phyloP scores from a whole-genome alignment of 2,329 filamentous ascomycete genomes.

The Phyllosticta citribraziliensis region DNA sequence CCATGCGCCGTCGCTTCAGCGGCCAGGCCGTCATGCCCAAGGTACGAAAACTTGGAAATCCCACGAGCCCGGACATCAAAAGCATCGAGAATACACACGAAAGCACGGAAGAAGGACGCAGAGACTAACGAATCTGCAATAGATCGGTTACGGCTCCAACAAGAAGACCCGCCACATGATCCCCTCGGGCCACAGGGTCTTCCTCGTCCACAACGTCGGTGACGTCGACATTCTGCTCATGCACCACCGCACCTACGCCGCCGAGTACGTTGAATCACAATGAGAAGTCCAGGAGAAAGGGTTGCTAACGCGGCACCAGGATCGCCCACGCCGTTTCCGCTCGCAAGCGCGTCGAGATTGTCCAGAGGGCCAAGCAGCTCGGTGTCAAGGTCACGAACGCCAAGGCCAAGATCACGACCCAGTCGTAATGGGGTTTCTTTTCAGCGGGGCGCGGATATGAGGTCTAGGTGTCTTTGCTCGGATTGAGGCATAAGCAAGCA shows the following conservation, averaged over 20 bases:
- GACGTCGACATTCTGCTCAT: constrained; percentile 97
- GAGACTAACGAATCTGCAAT: constrained; percentile 21
- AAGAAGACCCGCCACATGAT: constrained; percentile 99
- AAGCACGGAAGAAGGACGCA: constrained; percentile 1
- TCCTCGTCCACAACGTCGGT: constrained; percentile 94
- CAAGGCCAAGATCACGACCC: constrained; percentile 97
- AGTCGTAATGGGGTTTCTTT: constrained; percentile 46
- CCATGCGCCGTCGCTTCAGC: constrained; percentile 94
- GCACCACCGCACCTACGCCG: constrained; percentile 99
- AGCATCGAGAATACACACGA: background rate
- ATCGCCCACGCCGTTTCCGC: constrained; percentile 97
- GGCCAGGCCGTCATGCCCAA: constrained; percentile 95
- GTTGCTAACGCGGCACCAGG: constrained; percentile 40
- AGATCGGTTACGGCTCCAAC: constrained; percentile 99
- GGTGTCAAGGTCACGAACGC: constrained; percentile 99
- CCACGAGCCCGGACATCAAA: background rate
- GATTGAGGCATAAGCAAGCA: constrained; percentile 8
- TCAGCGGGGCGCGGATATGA: constrained; percentile 12
- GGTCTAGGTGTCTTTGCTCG: constrained; percentile 12
- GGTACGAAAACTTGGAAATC: constrained; percentile 48
- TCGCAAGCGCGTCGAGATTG: constrained; percentile 97
- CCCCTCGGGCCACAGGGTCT: constrained; percentile 98
- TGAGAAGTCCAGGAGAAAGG: background rate
- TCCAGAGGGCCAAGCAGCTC: constrained; percentile 93
- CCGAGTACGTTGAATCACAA: constrained; percentile 62